A percentile compares a stretch with the other conserved stretches of the same genome.
phyloP scores from a whole-genome alignment of 208 protist species.

The Plasmodiophora brassicae region DNA sequence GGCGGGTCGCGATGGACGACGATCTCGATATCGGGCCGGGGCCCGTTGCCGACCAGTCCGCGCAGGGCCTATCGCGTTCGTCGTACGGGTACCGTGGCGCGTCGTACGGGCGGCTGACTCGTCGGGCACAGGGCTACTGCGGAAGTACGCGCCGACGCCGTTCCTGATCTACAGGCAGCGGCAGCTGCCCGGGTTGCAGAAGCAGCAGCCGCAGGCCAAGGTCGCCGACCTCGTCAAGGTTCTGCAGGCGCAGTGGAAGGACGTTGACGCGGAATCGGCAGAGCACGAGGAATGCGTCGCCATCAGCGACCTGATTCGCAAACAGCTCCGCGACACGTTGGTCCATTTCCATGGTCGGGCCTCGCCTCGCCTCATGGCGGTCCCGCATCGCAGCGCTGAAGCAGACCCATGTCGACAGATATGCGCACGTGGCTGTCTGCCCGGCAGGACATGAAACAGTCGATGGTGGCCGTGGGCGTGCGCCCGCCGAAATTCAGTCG shows the following conservation, averaged over 20 bases:
- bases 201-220: constrained; percentile 8
- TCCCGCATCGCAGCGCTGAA: no score
- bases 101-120: no score
- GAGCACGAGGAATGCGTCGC: not conserved
- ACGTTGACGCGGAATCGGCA: not conserved
- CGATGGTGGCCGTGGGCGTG: not conserved
- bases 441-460: not conserved
- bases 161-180: constrained; percentile 18
- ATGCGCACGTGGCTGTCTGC: not conserved
- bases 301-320: not conserved
- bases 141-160: constrained; percentile 18
- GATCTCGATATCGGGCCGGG: no score
- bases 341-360: no score
- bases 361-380: no score
- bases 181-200: not conserved
- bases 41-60: no score
- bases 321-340: not conserved
- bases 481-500: not conserved
- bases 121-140: not conserved
- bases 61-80: no score
- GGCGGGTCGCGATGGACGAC: no score
- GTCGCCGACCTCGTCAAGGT: constrained; percentile 6
- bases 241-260: constrained; percentile 11
- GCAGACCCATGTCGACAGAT: no score
- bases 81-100: no score